A percentile compares a stretch with the other conserved stretches of the same genome.
These are phyloP conservation scores for Casuarina cunninghamiana DNA, from an alignment of 306 rosid genomes.

Conservation along the genomic window DNA sequence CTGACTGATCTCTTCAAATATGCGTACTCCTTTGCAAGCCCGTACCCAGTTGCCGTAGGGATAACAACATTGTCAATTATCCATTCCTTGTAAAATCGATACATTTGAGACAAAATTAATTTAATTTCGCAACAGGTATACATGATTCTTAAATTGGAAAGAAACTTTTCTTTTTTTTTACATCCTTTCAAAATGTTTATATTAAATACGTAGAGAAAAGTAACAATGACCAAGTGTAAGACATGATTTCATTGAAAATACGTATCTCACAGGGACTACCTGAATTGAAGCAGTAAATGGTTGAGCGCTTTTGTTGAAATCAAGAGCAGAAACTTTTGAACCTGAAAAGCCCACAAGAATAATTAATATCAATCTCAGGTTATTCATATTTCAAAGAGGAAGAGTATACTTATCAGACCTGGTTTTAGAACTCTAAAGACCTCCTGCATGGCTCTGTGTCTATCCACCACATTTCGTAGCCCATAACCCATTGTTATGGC, in stretches of 20 bases:
- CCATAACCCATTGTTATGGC: constrained; percentile 93
- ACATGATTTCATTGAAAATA: background rate
- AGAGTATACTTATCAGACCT: constrained; percentile 42
- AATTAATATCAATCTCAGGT: background rate
- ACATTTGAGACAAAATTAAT: constrained; percentile 14
- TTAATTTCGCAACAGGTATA: background rate
- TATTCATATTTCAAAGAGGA: constrained; percentile 13
- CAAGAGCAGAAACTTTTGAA: constrained; percentile 66
- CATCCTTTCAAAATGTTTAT: too few species aligned
- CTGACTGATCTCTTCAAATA: constrained; percentile 77
- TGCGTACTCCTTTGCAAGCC: constrained; percentile 73
- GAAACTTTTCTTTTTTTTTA: background rate
- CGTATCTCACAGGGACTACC: constrained; percentile 43
- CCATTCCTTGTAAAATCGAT: constrained; percentile 61
- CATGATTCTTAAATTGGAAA: background rate
- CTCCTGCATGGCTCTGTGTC: constrained; percentile 67
- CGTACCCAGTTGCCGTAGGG: constrained; percentile 79
- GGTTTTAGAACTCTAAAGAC: constrained; percentile 68
- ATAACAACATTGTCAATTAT: constrained; percentile 81
- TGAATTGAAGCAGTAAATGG: constrained; percentile 45
- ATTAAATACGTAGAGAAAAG: too few species aligned
- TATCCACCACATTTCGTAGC: constrained; percentile 79
- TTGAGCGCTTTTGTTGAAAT: constrained; percentile 73
- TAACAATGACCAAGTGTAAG: background rate
- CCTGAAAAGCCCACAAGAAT: constrained; percentile 50